Evolutionary conservation across 768 basidiomycete genomes (phyloP), one percentile per base, ranked within the genome.

Genomic region (Lyophyllum shimeji): DNA sequence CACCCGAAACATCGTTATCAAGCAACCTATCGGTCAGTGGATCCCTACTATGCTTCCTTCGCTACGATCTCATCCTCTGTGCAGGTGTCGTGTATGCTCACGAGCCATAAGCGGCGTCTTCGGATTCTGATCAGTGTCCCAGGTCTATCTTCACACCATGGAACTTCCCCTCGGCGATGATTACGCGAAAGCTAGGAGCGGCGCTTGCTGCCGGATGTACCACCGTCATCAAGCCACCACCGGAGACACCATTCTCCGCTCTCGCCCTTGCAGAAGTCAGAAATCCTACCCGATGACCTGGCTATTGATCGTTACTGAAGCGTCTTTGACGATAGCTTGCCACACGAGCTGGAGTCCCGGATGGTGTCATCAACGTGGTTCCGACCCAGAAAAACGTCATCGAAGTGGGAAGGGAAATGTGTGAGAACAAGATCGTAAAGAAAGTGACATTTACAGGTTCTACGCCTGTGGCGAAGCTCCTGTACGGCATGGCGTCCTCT

Each of bases 141-240:
- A 93, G 90, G 8, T 86, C 87, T 6, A 90, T 93, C 60, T 61
- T 92, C 40, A 91, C 90, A 0, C 90, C 90, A 33, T 91, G 90
- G 92, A 95, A 97, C 71, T 98, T 97, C 75, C 95, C 95, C 1
- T 93, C 90, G 23, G 92, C 93, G 0, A 95, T 95, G 93, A 90
- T 93, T 20, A 89, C 90, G 0, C 87, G 93, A n/a, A 95, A 95
- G 70, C 75, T 94, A 15, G 92, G 85, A 24, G 84, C 93, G 25
- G 93, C 92, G 21, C 81, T 98, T 15, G 96, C 95, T 1, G 94
- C 94, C 15, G 97, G 97, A n/a, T 98, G 96, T 68, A 97, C 96
- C 0, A 81, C 87, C 0, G 95, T 99, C 46, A 86, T 98, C 70
- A 98, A 98, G 64, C 95, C 95, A 1, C 88, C 97, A 0, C 83